Evolutionary conservation across 1,139 yeast species (phyloP).

Genomic region (Debaryomyces psychrophilus): DNA sequence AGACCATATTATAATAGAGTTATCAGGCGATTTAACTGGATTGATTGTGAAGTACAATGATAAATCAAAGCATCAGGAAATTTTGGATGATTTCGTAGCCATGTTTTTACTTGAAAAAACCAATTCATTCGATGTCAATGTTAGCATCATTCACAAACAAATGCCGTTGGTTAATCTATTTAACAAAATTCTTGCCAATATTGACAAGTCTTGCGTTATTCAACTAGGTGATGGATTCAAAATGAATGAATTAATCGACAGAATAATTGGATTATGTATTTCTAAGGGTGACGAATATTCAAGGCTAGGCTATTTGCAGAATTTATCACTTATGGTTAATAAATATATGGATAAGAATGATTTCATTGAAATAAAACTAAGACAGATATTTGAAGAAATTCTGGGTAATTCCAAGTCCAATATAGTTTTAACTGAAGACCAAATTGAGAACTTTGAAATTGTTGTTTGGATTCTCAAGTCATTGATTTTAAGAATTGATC

Average conservation of each 20-base stretch:
- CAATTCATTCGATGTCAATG: constrained; percentile 13
- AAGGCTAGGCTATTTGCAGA: constrained; percentile 62
- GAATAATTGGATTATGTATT: constrained; percentile 23
- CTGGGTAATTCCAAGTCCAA: neutral
- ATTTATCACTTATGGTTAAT: constrained; percentile 61
- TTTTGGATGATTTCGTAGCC: constrained; percentile 36
- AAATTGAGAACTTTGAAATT: constrained; percentile 49
- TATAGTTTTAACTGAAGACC: constrained; percentile 5
- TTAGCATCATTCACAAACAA: constrained; percentile 33
- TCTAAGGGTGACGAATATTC: constrained; percentile 26
- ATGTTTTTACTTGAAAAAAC: constrained; percentile 28
- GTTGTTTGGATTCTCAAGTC: constrained; percentile 76
- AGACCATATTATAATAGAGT: constrained; percentile 28
- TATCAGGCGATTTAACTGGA: constrained; percentile 42
- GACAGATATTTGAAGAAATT: constrained; percentile 8
- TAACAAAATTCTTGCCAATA: constrained; percentile 52
- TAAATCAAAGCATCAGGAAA: constrained; percentile 37
- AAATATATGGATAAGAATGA: constrained; percentile 28
- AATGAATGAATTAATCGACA: constrained; percentile 18
- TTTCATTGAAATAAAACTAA: constrained; percentile 4
- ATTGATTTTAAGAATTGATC: constrained; percentile 60
- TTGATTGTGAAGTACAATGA: constrained; percentile 42
- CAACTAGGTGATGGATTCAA: constrained; percentile 11
- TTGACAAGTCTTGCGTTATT: constrained; percentile 40
- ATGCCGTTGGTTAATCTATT: constrained; percentile 50